phyloP scores from a whole-genome alignment of 768 basidiomycete genomes.

The Suillus brevipes region DNA sequence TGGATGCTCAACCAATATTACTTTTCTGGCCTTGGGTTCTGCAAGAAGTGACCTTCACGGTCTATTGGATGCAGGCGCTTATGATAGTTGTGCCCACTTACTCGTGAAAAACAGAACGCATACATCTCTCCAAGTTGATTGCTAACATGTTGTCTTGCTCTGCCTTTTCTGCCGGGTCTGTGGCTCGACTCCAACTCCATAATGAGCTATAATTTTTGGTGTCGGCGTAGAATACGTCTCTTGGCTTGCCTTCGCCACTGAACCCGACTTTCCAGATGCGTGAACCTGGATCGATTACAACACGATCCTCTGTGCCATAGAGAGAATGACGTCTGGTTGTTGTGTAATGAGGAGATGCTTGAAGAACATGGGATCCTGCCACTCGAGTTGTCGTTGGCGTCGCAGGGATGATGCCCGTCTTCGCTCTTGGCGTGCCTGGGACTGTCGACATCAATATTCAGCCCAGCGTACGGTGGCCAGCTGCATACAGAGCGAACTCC shows the following conservation, averaged over 20 bases:
- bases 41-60: constrained; percentile 78
- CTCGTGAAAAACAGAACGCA: constrained; percentile 85
- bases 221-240: constrained; percentile 78
- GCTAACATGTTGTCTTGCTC: constrained; percentile 78
- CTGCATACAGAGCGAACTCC: background rate
- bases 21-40: constrained; percentile 93
- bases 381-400: constrained; percentile 62
- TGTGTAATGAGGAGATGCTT: constrained; percentile 80
- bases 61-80: constrained; percentile 16
- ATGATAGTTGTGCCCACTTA: constrained; percentile 40
- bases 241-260: constrained; percentile 89
- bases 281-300: constrained; percentile 94
- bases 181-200: constrained; percentile 62
- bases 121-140: constrained; percentile 61
- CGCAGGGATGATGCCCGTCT: constrained; percentile 25
- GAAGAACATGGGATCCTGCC: constrained; percentile 47
- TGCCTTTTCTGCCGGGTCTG: constrained; percentile 53
- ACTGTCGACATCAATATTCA: constrained; percentile 32
- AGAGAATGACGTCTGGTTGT: constrained; percentile 88
- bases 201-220: constrained; percentile 43
- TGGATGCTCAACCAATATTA: constrained; percentile 90
- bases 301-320: constrained; percentile 95
- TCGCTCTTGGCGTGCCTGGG: constrained; percentile 35
- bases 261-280: constrained; percentile 97
- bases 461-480: background rate